Base-by-base conservation (phyloP, 129 eudicot genomes). In the Arctium minus region DNA sequence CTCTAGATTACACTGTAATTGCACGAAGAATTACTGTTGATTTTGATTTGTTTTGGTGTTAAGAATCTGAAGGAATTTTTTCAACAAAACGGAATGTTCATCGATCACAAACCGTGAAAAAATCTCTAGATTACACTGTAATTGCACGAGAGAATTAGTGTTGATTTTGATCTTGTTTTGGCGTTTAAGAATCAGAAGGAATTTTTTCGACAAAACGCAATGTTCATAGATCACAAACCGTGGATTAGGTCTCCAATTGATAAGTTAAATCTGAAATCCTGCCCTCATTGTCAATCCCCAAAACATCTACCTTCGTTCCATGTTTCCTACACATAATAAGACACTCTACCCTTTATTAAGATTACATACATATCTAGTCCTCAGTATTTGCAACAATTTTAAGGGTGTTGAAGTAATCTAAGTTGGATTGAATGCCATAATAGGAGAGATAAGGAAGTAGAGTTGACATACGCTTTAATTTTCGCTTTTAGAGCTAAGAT, bases 401-500 rank as follows among this genome's bases (percentile, higher is more conserved):
- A 72, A 22, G 83, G 29, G 68, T 33, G 79, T 84, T 60, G 68
- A 84, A 72, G 33, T 50, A 78, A 62, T 6, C 3, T 0, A 68
- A 64, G 15, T 31, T 8, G 8, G 33, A 79, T 53, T 2, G 73
- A 73, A 40, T 78, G 40, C 22, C 22, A 35, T 77, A n/a, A 37
- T 73, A 46, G 1, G 62, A 79, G 71, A 73, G 60, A 64, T 6
- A 68, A 22, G 78, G 75, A 73, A 69, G 11, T 77, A 44, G 42
- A 77, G 73, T 72, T 65, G 50, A 76, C 94, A 27, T 90, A 92
- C 97, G 46, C 50, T 78, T 90, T 88, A 12, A 92, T 90, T 74
- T 83, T 87, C 72, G 85, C 91, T 80, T 90, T 87, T 12, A 92
- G 83, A n/a, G 89, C 92, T 69, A 77, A 73, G 42, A 89, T 93